These are phyloP conservation scores for Pseudonectria buxi DNA, from an alignment of 2,329 filamentous ascomycete genomes.

Conservation along the genomic window DNA sequence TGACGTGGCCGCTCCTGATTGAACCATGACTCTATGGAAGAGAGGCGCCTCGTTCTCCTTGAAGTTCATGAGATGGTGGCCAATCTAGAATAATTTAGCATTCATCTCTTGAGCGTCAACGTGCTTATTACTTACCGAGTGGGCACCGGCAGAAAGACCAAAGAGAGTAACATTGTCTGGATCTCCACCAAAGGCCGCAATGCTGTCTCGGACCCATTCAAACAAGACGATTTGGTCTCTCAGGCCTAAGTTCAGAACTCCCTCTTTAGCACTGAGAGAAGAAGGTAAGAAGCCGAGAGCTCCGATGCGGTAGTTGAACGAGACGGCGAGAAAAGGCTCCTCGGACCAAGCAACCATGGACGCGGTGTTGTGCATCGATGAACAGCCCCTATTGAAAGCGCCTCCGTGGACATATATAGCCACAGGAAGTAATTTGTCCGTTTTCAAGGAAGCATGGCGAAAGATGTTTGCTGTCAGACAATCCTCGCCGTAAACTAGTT, in stretches of 20 bases:
- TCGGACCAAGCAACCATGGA: constrained; percentile 52
- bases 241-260: constrained; percentile 48
- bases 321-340: constrained; percentile 42
- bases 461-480: constrained; percentile 50
- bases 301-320: constrained; percentile 46
- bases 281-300: constrained; percentile 57
- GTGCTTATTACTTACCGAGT: constrained; percentile 33
- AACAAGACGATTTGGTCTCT: constrained; percentile 44
- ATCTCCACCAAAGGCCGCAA: constrained; percentile 46
- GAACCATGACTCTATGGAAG: constrained; percentile 48
- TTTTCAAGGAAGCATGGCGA: constrained; percentile 27
- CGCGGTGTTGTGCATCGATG: constrained; percentile 51
- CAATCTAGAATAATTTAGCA: constrained; percentile 39
- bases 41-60: constrained; percentile 35
- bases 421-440: constrained; percentile 32
- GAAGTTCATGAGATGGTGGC: constrained; percentile 56
- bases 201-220: constrained; percentile 50
- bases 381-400: constrained; percentile 36
- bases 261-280: constrained; percentile 41
- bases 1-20: constrained; percentile 49
- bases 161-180: constrained; percentile 34
- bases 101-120: fast-evolving
- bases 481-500: constrained; percentile 38
- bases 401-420: constrained; percentile 52
- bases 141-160: constrained; percentile 40